Percentiles rank a stretch among this genome's conserved stretches.
These are phyloP conservation scores for Leccinum disarticulatum DNA, from an alignment of 768 basidiomycete species.

Conservation along the genomic window DNA sequence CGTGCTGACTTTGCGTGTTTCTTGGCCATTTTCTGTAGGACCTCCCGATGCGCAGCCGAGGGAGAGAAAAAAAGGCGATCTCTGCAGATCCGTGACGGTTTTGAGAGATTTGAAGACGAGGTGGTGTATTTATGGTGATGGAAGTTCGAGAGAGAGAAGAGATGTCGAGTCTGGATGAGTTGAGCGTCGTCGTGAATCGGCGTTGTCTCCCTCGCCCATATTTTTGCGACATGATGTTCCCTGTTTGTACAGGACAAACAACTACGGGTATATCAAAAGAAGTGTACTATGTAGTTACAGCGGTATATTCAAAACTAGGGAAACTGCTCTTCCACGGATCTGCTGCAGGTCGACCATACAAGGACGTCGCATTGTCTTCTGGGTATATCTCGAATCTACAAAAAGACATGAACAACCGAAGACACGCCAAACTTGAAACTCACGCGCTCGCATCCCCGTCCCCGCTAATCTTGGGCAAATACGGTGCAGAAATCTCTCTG, in stretches of 20 bases:
- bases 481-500: constrained; percentile 92
- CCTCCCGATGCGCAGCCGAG: neutral
- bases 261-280: neutral
- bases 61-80: constrained; percentile 43
- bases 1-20: constrained; percentile 15
- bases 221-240: constrained; percentile 39
- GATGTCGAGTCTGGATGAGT: constrained; percentile 10
- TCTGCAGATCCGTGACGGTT: constrained; percentile 66
- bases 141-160: constrained; percentile 6
- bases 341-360: constrained; percentile 56
- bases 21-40: constrained; percentile 21
- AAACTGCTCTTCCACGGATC: constrained; percentile 71
- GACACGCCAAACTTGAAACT: constrained; percentile 32
- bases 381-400: constrained; percentile 75
- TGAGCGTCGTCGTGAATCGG: constrained; percentile 21
- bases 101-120: constrained; percentile 55
- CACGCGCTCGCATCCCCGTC: constrained; percentile 96
- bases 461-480: constrained; percentile 85
- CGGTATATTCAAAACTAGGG: constrained; percentile 72
- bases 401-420: neutral
- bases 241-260: constrained; percentile 35
- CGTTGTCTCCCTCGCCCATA: constrained; percentile 24
- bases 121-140: neutral
- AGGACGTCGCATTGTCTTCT: constrained; percentile 62
- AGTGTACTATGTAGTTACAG: constrained; percentile 36